These are phyloP conservation scores for Nicotiana paniculata DNA, from an alignment of 257 asterid genomes.

Conservation along the genomic window DNA sequence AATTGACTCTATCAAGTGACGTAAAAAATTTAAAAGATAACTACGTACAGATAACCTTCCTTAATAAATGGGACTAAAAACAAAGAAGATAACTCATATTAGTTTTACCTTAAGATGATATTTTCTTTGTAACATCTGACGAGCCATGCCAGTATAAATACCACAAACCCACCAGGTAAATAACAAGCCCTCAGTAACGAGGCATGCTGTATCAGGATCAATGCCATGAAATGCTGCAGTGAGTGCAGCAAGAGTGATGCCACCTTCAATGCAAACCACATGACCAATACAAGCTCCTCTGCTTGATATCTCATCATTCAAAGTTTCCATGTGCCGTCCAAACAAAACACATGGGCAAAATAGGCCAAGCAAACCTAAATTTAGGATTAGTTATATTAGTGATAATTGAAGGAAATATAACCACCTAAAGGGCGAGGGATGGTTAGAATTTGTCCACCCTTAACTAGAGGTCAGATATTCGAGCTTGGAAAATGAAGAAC, in stretches of 20 bases:
- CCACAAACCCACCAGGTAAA: constrained; percentile 93
- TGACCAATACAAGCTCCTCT: constrained; percentile 58
- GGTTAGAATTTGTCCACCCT: no score
- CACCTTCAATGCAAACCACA: constrained; percentile 63
- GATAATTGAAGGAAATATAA: no score
- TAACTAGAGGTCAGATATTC: no score
- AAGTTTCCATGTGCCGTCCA: constrained; percentile 54
- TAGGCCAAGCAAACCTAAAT: constrained; percentile 46
- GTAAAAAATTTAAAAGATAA: no score
- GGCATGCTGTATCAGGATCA: constrained; percentile 65
- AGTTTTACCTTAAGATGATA: constrained; percentile 61
- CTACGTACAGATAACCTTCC: no score
- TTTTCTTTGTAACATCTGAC: constrained; percentile 68
- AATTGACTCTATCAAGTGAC: no score
- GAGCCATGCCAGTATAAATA: constrained; percentile 72
- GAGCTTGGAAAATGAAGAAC: no score
- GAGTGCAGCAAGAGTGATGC: constrained; percentile 59
- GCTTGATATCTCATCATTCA: constrained; percentile 53
- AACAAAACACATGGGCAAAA: constrained; percentile 69
- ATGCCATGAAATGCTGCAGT: constrained; percentile 64
- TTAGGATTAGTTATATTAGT: no score
- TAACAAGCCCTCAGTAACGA: constrained; percentile 60
- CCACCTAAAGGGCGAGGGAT: no score
- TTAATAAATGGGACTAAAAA: no score
- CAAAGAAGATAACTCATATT: no score